Percentiles rank a stretch among this genome's conserved stretches.
These are phyloP conservation scores for Phytophthora pseudosyringae DNA, from an alignment of 352 stramenopile species.

Conservation along the genomic window DNA sequence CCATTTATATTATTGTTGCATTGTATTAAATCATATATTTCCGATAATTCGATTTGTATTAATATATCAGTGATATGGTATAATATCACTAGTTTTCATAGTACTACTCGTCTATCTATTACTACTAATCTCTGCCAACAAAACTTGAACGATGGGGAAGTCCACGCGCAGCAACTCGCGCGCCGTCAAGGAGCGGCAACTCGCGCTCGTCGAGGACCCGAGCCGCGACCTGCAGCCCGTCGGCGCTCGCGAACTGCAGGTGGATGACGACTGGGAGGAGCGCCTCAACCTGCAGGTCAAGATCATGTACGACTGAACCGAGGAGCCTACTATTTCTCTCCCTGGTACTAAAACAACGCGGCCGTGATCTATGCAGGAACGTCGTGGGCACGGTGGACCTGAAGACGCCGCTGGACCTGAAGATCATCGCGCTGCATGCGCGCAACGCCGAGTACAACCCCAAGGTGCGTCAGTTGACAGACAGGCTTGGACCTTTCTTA, in stretches of 20 bases:
- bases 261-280: constrained; percentile 84
- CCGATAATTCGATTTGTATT: too few species aligned
- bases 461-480: constrained; percentile 61
- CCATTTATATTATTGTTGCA: too few species aligned
- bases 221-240: constrained; percentile 49
- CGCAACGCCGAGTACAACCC: constrained; percentile 99
- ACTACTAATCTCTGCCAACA: constrained; percentile 2
- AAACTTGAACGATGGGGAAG: constrained; percentile 22
- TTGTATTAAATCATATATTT: too few species aligned
- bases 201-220: constrained; percentile 63
- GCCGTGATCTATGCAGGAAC: constrained; percentile 71
- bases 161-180: constrained; percentile 45
- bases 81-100: too few species aligned
- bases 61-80: too few species aligned
- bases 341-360: not conserved
- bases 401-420: constrained; percentile 95
- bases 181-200: constrained; percentile 74
- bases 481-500: not conserved
- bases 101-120: too few species aligned
- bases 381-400: constrained; percentile 96
- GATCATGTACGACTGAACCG: constrained; percentile 60
- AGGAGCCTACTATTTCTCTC: not conserved
- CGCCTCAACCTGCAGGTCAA: constrained; percentile 83
- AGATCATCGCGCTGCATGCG: constrained; percentile 96
- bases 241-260: constrained; percentile 61